Base-by-base conservation (phyloP, 164 flowering plant species). In the Dillenia turbinata region DNA sequence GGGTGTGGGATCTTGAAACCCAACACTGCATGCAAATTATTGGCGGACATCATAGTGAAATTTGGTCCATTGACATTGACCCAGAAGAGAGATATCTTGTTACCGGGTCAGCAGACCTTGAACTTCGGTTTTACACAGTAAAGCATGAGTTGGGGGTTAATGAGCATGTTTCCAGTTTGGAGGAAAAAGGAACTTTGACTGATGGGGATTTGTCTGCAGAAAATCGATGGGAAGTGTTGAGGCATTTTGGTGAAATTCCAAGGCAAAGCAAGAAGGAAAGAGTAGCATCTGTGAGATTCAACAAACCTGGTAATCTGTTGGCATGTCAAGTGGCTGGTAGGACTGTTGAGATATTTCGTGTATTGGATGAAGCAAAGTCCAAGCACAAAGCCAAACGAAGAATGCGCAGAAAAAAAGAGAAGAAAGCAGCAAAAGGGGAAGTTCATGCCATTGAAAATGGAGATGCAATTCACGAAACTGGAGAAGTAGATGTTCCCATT, bases 261-360 rank as follows among this genome's bases (percentile, higher is more conserved):
- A 72, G 97, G 44, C 90, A 95, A 66, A 80, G 68, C 79, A 92
- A 91, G 70, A 88, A 90, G 70, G 89, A 90, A 69, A 84, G 99
- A 73, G 96, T 92, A 63, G 87, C 88, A 4, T 82, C 82, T 61
- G 76, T 95, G 66, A 84, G 91, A 71, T 95, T 88, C 72, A 89
- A 83, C 53, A 84, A 80, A 67, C 71, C 81, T 9, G 97, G 99
- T 40, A 82, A 78, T 79, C 78, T 95, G 69, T 77, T 95, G 74
- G 99, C 97, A 54, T 92, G 96, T 75, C 99, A 95, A 82, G 86
- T 81, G 64, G 93, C 97, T 14, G 99, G 97, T 24, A 95, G 83
- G 75, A 87, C 68, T 6, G 87, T 92, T n/a, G 96, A 95, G 68
- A 70, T 90, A 49, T 92, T 75, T 72, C 79, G 75, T 49, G 87